These are phyloP conservation scores for Penicillium vulpinum DNA, from an alignment of 2,329 filamentous ascomycete genomes.

Conservation along the genomic window DNA sequence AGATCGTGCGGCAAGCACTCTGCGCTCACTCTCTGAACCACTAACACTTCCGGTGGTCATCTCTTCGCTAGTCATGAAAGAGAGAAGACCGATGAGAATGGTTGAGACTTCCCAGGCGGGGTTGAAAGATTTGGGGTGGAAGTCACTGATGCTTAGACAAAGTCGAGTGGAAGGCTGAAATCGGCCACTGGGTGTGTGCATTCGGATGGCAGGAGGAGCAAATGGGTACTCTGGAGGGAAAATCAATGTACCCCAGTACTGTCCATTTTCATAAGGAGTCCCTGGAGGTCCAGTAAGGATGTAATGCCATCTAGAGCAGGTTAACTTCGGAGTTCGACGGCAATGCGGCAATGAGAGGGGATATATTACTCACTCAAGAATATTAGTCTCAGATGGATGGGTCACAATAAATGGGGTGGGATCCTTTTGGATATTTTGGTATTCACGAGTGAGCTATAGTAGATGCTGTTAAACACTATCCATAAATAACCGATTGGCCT, in stretches of 20 bases:
- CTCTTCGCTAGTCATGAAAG: conserved; percentile 98
- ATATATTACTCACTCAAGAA: conserved; percentile 69
- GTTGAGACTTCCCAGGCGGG: conserved; percentile 98
- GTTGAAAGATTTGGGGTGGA: conserved; percentile 97
- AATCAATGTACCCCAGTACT: conserved; percentile 96
- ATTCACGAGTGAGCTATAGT: conserved; percentile 61
- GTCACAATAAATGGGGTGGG: conserved; percentile 87
- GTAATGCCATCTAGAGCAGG: conserved; percentile 73
- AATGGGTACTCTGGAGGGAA: conserved; percentile 98
- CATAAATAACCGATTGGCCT: background rate
- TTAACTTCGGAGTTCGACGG: conserved; percentile 13
- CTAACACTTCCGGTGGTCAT: conserved; percentile 94
- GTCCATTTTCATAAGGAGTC: conserved; percentile 89
- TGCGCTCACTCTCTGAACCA: conserved; percentile 73
- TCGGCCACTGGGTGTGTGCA: conserved; percentile 95
- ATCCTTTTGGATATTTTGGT: conserved; percentile 66
- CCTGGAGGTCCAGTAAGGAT: conserved; percentile 91
- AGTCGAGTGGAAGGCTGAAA: conserved; percentile 91
- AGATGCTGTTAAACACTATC: conserved; percentile 6
- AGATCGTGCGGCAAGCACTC: conserved; percentile 72
- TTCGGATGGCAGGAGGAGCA: conserved; percentile 93
- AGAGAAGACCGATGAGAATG: conserved; percentile 88
- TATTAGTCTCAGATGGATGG: conserved; percentile 87
- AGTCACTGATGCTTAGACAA: conserved; percentile 94
- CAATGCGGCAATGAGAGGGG: background rate